A percentile compares a stretch with the other conserved stretches of the same genome.
Evolutionary conservation across 768 basidiomycete species (phyloP).

Genomic region (Leccinum olivaceopallidum): DNA sequence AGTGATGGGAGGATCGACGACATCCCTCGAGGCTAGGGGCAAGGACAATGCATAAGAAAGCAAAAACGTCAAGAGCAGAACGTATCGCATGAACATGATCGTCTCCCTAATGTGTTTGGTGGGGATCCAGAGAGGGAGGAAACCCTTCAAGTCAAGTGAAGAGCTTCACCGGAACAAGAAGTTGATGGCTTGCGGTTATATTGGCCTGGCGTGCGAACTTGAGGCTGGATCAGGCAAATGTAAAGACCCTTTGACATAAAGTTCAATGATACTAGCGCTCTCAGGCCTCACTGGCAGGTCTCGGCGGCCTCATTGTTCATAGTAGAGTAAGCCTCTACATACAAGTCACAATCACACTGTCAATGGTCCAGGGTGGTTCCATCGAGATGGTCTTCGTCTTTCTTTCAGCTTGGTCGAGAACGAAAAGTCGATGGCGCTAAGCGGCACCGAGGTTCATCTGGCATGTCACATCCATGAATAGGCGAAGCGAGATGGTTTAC

Average conservation of each 20-base stretch:
- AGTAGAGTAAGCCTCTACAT: neutral
- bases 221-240: constrained; percentile 12
- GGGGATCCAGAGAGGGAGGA: constrained; percentile 16
- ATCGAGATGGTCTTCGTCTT: constrained; percentile 8
- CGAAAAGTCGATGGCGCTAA: neutral
- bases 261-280: neutral
- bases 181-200: constrained; percentile 16
- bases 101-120: constrained; percentile 15
- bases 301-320: neutral
- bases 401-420: constrained; percentile 1
- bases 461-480: too few relatives aligned
- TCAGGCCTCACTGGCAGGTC: neutral
- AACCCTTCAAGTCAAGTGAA: constrained; percentile 12
- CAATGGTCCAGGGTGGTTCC: neutral
- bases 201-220: constrained; percentile 23
- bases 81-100: constrained; percentile 27
- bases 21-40: constrained; percentile 42
- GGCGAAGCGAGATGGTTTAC: neutral
- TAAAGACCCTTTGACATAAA: neutral
- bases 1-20: constrained; percentile 48
- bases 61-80: constrained; percentile 23
- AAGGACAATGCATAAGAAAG: constrained; percentile 28
- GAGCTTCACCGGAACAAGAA: constrained; percentile 15
- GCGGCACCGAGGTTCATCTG: neutral
- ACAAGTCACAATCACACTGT: constrained; percentile 6